Evolutionary conservation across 2,329 filamentous ascomycete genomes (phyloP).

Genomic region (Aspergillus tubingensis): DNA sequence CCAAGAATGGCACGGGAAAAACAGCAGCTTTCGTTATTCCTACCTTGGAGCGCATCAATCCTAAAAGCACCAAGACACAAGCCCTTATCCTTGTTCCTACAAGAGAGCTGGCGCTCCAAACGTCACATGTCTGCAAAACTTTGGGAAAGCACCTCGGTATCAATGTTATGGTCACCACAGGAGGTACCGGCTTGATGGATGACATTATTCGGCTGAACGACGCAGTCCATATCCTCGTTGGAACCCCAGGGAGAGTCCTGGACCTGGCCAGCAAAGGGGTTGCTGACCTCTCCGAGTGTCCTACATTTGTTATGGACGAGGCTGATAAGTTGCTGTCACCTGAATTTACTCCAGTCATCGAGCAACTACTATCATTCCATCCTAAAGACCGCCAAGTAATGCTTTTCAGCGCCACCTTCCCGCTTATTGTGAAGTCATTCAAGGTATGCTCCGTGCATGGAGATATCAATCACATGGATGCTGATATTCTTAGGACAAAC

Average conservation of each 20-base stretch:
- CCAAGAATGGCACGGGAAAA: constrained; percentile 98
- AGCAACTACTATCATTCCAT: constrained; percentile 92
- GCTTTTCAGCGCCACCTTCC: constrained; percentile 98
- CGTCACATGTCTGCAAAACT: constrained; percentile 98
- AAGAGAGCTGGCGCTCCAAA: constrained; percentile 94
- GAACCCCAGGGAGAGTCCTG: constrained; percentile 92
- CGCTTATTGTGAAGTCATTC: constrained; percentile 94
- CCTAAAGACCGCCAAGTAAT: constrained; percentile 98
- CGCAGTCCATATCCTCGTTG: constrained; percentile 94
- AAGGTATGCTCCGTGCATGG: constrained; percentile 51
- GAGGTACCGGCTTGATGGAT: constrained; percentile 90
- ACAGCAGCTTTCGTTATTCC: constrained; percentile 98
- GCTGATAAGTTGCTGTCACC: constrained; percentile 95
- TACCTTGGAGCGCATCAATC: constrained; percentile 91
- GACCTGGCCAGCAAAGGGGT: constrained; percentile 96
- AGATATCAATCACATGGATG: constrained; percentile 31
- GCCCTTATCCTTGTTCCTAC: constrained; percentile 95
- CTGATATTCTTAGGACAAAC: constrained; percentile 65
- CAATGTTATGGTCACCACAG: constrained; percentile 99
- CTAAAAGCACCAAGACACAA: constrained; percentile 94
- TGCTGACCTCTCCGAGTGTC: constrained; percentile 91
- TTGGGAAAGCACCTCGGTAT: constrained; percentile 94
- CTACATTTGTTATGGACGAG: constrained; percentile 99
- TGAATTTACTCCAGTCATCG: constrained; percentile 96
- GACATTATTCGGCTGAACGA: constrained; percentile 95